Evolutionary conservation across 192 early-diverging fungal species (phyloP).

Genomic region (Coemansia sp.): DNA sequence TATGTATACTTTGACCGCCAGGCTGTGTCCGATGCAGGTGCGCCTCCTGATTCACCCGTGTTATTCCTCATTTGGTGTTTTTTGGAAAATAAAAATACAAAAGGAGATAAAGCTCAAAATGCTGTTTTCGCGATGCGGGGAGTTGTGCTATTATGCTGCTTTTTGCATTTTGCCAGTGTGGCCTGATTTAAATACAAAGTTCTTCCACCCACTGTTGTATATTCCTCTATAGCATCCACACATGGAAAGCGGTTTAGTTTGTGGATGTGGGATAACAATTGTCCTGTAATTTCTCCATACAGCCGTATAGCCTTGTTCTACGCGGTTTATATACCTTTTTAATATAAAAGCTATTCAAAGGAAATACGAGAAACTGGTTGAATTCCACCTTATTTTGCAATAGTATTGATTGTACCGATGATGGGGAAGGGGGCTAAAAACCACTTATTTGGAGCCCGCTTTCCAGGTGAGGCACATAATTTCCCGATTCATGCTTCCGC

Average conservation of each 20-base stretch:
- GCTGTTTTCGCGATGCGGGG: not conserved
- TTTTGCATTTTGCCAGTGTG: too few relatives aligned
- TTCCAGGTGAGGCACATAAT: constrained; percentile 65
- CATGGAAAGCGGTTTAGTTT: too few relatives aligned
- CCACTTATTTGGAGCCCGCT: not conserved
- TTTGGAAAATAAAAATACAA: not conserved
- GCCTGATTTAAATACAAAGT: too few relatives aligned
- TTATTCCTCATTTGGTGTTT: not conserved
- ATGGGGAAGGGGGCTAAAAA: not conserved
- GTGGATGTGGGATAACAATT: too few relatives aligned
- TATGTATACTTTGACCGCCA: too few relatives aligned
- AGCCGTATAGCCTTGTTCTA: not conserved
- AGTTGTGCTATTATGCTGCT: not conserved
- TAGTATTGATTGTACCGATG: not conserved
- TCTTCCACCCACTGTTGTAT: not conserved
- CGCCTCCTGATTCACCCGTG: too few relatives aligned
- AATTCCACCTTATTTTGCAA: not conserved
- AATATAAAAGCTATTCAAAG: too few relatives aligned
- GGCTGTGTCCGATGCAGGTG: too few relatives aligned
- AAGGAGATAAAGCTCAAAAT: not conserved
- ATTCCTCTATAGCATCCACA: too few relatives aligned
- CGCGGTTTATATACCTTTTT: too few relatives aligned
- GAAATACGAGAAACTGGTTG: not conserved
- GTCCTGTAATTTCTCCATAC: not conserved
- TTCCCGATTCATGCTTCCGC: constrained; percentile 67